A percentile compares a stretch with the other conserved stretches of the same genome.
Conservation (phyloP, 2,329 filamentous ascomycete species). For the Fusarium compactum region DNA sequence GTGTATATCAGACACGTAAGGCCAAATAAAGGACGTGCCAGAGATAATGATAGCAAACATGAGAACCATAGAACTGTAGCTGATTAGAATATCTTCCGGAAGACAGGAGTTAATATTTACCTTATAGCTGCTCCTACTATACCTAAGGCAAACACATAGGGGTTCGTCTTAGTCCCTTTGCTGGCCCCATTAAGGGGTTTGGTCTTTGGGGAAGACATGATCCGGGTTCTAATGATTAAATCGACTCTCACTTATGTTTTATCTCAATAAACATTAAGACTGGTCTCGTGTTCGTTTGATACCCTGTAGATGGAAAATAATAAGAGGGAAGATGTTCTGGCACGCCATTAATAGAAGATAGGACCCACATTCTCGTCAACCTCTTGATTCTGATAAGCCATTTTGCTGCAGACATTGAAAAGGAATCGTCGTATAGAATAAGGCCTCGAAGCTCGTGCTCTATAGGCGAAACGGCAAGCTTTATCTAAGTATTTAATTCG, state of each 20-base stretch:
- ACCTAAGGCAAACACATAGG: constrained; percentile 30
- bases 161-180: constrained; percentile 11
- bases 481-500: not conserved
- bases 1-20: not conserved
- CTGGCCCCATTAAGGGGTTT: not conserved
- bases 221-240: too few relatives aligned
- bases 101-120: not conserved
- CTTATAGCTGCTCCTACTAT: constrained; percentile 29
- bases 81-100: not conserved
- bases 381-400: not conserved
- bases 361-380: constrained; percentile 13
- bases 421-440: too few relatives aligned
- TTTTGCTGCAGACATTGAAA: not conserved
- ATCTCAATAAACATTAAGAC: not conserved
- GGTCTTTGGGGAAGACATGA: constrained; percentile 3
- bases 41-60: constrained; percentile 25
- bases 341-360: constrained; percentile 7
- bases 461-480: rapidly evolving
- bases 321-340: not conserved
- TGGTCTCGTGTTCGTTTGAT: not conserved
- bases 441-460: too few relatives aligned
- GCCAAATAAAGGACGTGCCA: constrained; percentile 26
- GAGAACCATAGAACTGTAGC: constrained; percentile 16
- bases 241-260: too few relatives aligned
- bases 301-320: not conserved